Evolutionary conservation across 31 red algal genomes (phyloP).

Genomic region (Endocladia muricata): DNA sequence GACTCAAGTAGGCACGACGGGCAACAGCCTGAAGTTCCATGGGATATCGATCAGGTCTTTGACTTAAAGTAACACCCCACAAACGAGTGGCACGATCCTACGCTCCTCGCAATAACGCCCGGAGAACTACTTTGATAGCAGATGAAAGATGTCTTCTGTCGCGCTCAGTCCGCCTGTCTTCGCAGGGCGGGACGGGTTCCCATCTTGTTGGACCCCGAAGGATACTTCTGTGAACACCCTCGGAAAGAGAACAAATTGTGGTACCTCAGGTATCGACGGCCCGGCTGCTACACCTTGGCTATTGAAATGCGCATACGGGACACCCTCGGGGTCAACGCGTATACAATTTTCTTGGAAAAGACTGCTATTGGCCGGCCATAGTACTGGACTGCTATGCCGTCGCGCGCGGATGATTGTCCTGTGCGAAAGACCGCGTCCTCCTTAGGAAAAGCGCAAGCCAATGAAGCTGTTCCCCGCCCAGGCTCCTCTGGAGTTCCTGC

Average conservation of each 20-base stretch:
- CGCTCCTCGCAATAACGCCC: neutral
- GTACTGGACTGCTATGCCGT: neutral
- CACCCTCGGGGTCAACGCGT: neutral
- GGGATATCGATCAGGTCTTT: neutral
- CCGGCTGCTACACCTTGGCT: neutral
- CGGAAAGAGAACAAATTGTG: neutral
- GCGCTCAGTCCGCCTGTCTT: neutral
- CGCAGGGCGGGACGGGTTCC: neutral
- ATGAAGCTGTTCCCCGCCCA: conserved; percentile 4
- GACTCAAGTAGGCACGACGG: neutral
- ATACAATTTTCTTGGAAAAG: neutral
- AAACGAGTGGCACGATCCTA: neutral
- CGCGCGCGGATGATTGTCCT: neutral
- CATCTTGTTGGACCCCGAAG: neutral
- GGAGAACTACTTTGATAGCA: conserved; percentile 15
- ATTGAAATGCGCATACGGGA: neutral
- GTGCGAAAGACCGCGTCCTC: neutral
- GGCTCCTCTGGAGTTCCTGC: conserved; percentile 7
- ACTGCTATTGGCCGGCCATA: neutral
- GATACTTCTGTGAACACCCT: neutral
- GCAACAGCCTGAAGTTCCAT: neutral
- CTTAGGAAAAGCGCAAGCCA: neutral
- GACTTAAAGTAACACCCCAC: neutral
- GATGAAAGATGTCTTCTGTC: neutral
- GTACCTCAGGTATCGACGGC: neutral